A percentile compares a stretch with the other conserved stretches of the same genome.
Evolutionary conservation across 768 basidiomycete genomes (phyloP).

Genomic region (Trichaptum fuscoviolaceum): DNA sequence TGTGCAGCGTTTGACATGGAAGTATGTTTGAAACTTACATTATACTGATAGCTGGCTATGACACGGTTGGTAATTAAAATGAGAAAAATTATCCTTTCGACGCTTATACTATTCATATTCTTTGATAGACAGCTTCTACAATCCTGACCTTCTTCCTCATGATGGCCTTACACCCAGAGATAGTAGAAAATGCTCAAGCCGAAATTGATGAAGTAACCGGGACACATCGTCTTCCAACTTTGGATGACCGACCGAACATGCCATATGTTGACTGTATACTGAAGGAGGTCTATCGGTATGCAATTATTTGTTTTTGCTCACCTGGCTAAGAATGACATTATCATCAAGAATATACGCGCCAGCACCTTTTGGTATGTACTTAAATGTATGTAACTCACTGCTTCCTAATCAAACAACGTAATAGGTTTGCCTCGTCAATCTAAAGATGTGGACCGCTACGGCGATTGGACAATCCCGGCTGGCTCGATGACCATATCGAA

Average conservation of each 20-base stretch:
- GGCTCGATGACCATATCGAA: slow-evolving; percentile 4
- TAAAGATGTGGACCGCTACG: slow-evolving; percentile 7
- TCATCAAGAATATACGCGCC: not conserved
- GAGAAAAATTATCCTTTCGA: not conserved
- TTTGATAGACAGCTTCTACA: not conserved
- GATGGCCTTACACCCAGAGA: slow-evolving; percentile 15
- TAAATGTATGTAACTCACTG: not conserved
- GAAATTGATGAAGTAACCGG: slow-evolving; percentile 28
- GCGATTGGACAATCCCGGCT: slow-evolving; percentile 6
- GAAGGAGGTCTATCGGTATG: slow-evolving; percentile 13
- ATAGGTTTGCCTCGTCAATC: slow-evolving; percentile 6
- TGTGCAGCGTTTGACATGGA: not conserved
- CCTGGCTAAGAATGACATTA: not conserved
- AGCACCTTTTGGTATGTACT: not conserved
- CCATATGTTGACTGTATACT: slow-evolving; percentile 9
- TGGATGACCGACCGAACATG: slow-evolving; percentile 10
- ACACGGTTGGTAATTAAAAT: not conserved
- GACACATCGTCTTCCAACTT: slow-evolving; percentile 23
- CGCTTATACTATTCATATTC: not conserved
- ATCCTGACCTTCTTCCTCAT: slow-evolving; percentile 8
- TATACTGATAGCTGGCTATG: not conserved
- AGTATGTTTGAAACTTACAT: not conserved
- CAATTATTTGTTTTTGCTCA: not conserved
- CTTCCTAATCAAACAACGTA: not conserved
- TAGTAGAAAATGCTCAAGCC: slow-evolving; percentile 19